Base-by-base conservation (phyloP, 805 yeast genomes). In the Yarrowia deformans region DNA sequence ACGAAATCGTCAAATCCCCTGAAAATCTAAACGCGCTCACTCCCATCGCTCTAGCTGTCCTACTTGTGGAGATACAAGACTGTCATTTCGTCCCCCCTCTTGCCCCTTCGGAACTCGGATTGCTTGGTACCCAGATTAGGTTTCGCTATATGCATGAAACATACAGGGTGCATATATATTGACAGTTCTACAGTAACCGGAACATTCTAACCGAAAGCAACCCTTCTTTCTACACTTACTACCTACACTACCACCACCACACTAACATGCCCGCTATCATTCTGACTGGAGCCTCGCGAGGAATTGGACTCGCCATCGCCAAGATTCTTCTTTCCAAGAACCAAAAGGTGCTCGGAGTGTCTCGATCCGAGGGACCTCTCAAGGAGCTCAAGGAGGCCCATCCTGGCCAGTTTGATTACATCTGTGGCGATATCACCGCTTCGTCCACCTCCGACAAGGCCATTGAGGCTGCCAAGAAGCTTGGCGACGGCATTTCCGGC, bases 231-330 rank as follows among this genome's bases (percentile, higher is more conserved):
- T 39, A 18, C 19, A 7, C 29, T 23, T 23, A 23, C n/a, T 19
- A 4, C 61, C 12, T 3, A n/a, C n/a, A n/a, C n/a, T n/a, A 16
- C 16, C 1, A 4, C 12, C 60, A 54, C 61, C 13, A n/a, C 10
- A 35, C 46, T 23, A 56, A 9, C 1, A 60, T 60, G 66, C 52
- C 75, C 67, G 78, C 75, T 37, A 67, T 71, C 56, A 76, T 77
- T 68, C 79, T 78, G 18, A 78, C 81, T 46, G 81, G 81, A n/a
- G 80, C 78, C 18, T 79, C 81, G 7, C 64, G 79, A 68, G 97
- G 98, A 6, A 89, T 94, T 74, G 99, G 99, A 2, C 84, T 83
- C n/a, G 84, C 93, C 0, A 87, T 90, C 72, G 91, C 89, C 3
- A 83, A 84, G 46, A 74, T 80, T 16, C 78, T 85, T 19, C 78